These are phyloP conservation scores for Neospermospora avenae DNA, from an alignment of 2,329 filamentous ascomycete genomes.

Conservation along the genomic window DNA sequence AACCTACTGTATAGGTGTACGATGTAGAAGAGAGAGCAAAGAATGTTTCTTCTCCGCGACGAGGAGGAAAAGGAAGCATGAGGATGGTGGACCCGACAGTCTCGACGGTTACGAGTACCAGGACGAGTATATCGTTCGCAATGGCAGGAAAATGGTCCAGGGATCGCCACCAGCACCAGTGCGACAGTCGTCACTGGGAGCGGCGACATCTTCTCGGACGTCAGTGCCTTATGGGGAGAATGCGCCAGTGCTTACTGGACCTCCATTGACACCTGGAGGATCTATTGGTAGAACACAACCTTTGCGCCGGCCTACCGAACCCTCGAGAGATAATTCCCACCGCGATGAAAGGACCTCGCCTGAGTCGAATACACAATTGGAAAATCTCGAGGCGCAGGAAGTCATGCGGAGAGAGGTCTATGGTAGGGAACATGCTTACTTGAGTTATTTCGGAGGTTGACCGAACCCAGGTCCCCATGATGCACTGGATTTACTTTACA, in stretches of 20 bases:
- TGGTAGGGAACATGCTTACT: slow-evolving; percentile 37
- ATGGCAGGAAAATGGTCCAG: slow-evolving; percentile 64
- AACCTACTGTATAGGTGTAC: slow-evolving; percentile 47
- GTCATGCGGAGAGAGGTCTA: slow-evolving; percentile 73
- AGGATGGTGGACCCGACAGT: slow-evolving; percentile 51
- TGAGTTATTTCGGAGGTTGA: neutral
- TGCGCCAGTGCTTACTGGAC: slow-evolving; percentile 26
- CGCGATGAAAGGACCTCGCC: slow-evolving; percentile 38
- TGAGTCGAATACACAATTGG: slow-evolving; percentile 58
- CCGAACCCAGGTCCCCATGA: slow-evolving; percentile 66
- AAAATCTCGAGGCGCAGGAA: slow-evolving; percentile 62
- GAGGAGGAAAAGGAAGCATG: slow-evolving; percentile 81
- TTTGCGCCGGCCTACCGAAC: slow-evolving; percentile 56
- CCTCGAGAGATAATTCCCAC: slow-evolving; percentile 35
- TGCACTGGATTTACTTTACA: slow-evolving; percentile 85
- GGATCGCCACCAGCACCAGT: slow-evolving; percentile 39
- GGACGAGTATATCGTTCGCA: slow-evolving; percentile 66
- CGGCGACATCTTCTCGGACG: slow-evolving; percentile 26
- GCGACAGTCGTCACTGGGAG: slow-evolving; percentile 36
- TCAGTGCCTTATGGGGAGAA: slow-evolving; percentile 37
- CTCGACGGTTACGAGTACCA: slow-evolving; percentile 40
- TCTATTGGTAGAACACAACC: slow-evolving; percentile 64
- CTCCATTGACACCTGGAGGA: slow-evolving; percentile 63
- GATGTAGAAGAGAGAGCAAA: slow-evolving; percentile 92
- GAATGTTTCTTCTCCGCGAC: slow-evolving; percentile 97